Evolutionary conservation across 2,329 filamentous ascomycete species (phyloP).

Genomic region (Talaromyces funiculosus): DNA sequence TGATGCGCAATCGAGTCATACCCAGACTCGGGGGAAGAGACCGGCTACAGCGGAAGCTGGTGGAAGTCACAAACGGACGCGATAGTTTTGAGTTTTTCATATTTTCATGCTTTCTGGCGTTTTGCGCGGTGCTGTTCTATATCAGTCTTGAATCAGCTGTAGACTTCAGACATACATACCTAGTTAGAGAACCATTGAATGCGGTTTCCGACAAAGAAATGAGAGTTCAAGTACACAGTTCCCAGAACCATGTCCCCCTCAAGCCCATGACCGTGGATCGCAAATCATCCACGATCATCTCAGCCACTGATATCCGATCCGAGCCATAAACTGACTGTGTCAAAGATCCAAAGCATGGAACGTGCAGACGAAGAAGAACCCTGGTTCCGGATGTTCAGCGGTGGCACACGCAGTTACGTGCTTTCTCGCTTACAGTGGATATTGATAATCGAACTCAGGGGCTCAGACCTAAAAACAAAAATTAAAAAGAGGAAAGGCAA

Average conservation of each 20-base stretch:
- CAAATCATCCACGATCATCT: background rate
- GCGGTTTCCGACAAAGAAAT: background rate
- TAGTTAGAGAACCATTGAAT: too few species aligned
- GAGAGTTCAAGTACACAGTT: background rate
- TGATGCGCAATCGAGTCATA: conserved; percentile 20
- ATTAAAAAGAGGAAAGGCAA: background rate
- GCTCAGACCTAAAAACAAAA: background rate
- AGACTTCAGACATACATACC: background rate
- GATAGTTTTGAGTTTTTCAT: conserved; percentile 3
- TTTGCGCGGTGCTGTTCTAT: background rate
- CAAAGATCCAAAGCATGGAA: background rate
- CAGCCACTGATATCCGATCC: background rate
- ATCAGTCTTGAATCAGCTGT: conserved; percentile 7
- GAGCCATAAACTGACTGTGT: background rate
- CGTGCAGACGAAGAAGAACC: background rate
- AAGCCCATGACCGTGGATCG: background rate
- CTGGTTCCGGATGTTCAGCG: background rate
- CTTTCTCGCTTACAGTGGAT: background rate
- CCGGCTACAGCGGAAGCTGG: conserved; percentile 15
- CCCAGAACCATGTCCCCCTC: background rate
- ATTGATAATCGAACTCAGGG: background rate
- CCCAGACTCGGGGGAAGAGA: conserved; percentile 9
- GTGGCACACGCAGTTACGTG: too few species aligned
- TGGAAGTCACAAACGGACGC: conserved; percentile 15
- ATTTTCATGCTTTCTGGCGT: background rate